A percentile compares a stretch with the other conserved stretches of the same genome.
Conservation (phyloP, 345 rosid genomes). For the Hirschfeldia incana region DNA sequence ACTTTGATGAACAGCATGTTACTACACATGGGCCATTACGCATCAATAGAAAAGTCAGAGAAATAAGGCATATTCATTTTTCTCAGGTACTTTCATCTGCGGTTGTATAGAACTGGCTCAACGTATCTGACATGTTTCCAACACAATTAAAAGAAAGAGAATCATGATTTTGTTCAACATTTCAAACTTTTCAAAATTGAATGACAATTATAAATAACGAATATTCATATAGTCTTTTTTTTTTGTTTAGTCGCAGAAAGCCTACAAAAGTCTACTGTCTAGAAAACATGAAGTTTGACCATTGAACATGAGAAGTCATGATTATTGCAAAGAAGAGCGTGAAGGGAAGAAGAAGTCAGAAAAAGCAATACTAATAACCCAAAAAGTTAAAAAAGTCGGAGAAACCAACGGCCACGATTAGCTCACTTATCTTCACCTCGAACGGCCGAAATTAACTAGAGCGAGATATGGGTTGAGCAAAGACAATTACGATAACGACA, state of each 20-base stretch:
- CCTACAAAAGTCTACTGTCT: conserved; percentile 20
- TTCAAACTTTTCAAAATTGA: neutral
- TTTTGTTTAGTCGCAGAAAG: neutral
- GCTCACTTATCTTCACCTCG: neutral
- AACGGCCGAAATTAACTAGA: neutral
- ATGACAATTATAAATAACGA: neutral
- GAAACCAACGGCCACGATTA: conserved; percentile 15
- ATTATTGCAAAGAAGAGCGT: conserved; percentile 36
- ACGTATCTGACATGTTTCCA: neutral
- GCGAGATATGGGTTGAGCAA: conserved; percentile 33
- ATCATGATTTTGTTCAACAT: neutral
- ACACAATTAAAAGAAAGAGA: neutral
- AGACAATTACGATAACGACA: conserved; percentile 42
- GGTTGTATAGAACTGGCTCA: neutral
- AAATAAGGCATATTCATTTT: neutral
- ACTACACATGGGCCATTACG: neutral
- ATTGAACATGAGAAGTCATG: conserved; percentile 31
- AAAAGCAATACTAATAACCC: neutral
- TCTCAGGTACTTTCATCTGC: neutral
- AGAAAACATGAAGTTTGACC: conserved; percentile 37
- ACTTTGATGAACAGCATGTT: neutral
- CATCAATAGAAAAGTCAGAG: neutral
- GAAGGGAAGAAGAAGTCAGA: conserved; percentile 16
- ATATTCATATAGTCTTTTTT: neutral
- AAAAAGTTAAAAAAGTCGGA: conserved; percentile 9